Evolutionary conservation across 768 basidiomycete genomes (phyloP).

Genomic region (Dentipellis sp.): DNA sequence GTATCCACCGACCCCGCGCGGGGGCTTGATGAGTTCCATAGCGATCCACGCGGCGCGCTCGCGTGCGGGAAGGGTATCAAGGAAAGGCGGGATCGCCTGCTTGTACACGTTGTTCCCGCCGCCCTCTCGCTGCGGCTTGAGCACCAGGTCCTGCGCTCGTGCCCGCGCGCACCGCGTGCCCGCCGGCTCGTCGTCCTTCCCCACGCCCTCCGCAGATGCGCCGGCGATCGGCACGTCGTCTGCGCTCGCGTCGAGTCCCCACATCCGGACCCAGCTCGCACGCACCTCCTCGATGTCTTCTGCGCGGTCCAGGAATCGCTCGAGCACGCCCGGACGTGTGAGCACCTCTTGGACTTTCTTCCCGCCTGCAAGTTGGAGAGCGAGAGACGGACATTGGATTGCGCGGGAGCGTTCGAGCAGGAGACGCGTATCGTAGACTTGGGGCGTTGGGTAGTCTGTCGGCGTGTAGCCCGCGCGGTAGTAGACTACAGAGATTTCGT

Average conservation of each 20-base stretch:
- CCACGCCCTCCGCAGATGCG: neutral
- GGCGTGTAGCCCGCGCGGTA: slow-evolving; percentile 88
- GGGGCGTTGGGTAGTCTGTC: slow-evolving; percentile 58
- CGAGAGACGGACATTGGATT: slow-evolving; percentile 88
- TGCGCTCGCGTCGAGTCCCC: slow-evolving; percentile 49
- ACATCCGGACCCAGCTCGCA: slow-evolving; percentile 85
- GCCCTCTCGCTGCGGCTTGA: slow-evolving; percentile 98
- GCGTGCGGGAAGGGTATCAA: slow-evolving; percentile 46
- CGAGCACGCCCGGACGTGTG: slow-evolving; percentile 61
- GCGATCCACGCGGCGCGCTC: slow-evolving; percentile 89
- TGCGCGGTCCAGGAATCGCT: slow-evolving; percentile 50
- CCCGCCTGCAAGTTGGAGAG: slow-evolving; percentile 88
- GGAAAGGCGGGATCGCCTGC: slow-evolving; percentile 65
- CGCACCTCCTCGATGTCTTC: slow-evolving; percentile 45
- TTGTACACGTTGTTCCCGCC: slow-evolving; percentile 97
- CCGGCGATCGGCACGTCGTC: slow-evolving; percentile 8
- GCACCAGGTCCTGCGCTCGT: slow-evolving; percentile 51
- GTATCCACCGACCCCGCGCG: slow-evolving; percentile 56
- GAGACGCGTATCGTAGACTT: slow-evolving; percentile 66
- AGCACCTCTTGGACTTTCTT: slow-evolving; percentile 95
- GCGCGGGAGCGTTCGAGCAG: slow-evolving; percentile 73
- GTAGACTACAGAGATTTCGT: slow-evolving; percentile 85
- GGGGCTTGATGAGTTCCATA: slow-evolving; percentile 87
- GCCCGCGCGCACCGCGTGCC: slow-evolving; percentile 44
- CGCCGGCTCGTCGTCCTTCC: neutral